Percentiles rank a stretch among this genome's conserved stretches.
These are phyloP conservation scores for Colletotrichum theobromicola DNA, from an alignment of 2,329 filamentous ascomycete species.

Conservation along the genomic window DNA sequence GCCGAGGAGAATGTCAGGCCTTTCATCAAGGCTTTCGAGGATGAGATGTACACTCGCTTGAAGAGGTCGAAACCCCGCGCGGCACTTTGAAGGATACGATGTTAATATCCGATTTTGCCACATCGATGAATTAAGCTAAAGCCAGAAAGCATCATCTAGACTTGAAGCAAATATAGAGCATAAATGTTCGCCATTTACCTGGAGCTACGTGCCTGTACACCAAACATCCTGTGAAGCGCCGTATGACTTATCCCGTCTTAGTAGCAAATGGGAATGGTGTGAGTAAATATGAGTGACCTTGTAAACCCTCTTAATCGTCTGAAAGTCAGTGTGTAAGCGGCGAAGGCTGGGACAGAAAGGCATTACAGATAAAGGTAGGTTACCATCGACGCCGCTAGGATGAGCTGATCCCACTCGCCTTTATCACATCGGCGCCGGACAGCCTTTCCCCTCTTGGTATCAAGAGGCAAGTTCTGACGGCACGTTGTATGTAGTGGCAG, in stretches of 20 bases:
- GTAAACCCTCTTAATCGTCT: background rate
- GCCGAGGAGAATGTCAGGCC: slow-evolving; percentile 40
- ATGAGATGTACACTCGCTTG: slow-evolving; percentile 40
- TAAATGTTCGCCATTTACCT: too few relatives aligned
- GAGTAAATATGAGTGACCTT: background rate
- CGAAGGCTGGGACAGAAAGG: background rate
- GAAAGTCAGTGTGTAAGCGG: background rate
- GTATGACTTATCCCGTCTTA: too few relatives aligned
- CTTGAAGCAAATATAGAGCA: background rate
- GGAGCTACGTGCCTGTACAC: too few relatives aligned
- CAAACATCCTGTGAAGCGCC: too few relatives aligned
- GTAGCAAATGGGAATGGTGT: background rate
- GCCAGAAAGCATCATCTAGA: background rate
- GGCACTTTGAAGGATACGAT: background rate
- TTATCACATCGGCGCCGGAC: background rate
- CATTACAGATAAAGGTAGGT: too few relatives aligned
- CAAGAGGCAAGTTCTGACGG: background rate
- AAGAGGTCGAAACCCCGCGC: slow-evolving; percentile 5
- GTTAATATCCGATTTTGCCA: too few relatives aligned
- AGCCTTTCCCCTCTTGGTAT: background rate
- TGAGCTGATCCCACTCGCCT: too few relatives aligned
- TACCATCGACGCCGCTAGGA: too few relatives aligned
- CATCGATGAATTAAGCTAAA: too few relatives aligned
- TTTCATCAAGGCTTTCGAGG: slow-evolving; percentile 41
- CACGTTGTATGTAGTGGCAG: too few relatives aligned